Percentiles rank a stretch among this genome's conserved stretches.
phyloP scores from a whole-genome alignment of 2,329 filamentous ascomycete species.

The Trichoderma hamatum region DNA sequence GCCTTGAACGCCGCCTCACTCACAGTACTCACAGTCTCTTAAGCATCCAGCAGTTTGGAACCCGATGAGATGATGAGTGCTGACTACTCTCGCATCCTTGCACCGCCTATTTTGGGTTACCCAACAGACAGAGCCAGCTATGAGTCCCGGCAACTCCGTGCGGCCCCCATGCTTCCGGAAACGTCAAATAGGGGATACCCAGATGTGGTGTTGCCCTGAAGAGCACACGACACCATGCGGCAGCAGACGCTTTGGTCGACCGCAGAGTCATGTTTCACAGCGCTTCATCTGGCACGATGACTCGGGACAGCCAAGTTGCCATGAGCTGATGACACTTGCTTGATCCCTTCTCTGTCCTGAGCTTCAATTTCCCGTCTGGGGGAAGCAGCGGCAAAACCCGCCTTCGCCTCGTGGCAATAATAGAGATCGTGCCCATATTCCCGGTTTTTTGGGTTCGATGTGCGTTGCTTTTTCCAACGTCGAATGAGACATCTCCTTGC shows the following conservation, averaged over 20 bases:
- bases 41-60: constrained; percentile 12
- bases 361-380: constrained; percentile 14
- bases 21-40: background rate
- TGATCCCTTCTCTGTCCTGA: constrained; percentile 25
- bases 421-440: background rate
- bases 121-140: constrained; percentile 7
- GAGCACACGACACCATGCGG: constrained; percentile 26
- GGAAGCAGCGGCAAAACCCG: constrained; percentile 16
- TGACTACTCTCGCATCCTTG: constrained; percentile 13
- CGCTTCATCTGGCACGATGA: constrained; percentile 15
- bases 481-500: background rate
- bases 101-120: background rate
- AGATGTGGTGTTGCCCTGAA: constrained; percentile 1
- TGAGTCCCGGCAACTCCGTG: constrained; percentile 28
- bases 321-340: constrained; percentile 10
- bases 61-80: constrained; percentile 5
- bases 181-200: constrained; percentile 12
- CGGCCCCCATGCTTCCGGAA: constrained; percentile 20
- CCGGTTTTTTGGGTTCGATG: background rate
- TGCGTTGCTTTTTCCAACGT: background rate
- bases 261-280: constrained; percentile 17
- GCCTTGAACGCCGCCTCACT: background rate
- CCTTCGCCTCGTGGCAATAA: constrained; percentile 1
- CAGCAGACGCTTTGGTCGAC: constrained; percentile 4
- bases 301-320: constrained; percentile 11